Conservation (phyloP, 176 grass and related monocot genomes). For the Elaeis guineensis region DNA sequence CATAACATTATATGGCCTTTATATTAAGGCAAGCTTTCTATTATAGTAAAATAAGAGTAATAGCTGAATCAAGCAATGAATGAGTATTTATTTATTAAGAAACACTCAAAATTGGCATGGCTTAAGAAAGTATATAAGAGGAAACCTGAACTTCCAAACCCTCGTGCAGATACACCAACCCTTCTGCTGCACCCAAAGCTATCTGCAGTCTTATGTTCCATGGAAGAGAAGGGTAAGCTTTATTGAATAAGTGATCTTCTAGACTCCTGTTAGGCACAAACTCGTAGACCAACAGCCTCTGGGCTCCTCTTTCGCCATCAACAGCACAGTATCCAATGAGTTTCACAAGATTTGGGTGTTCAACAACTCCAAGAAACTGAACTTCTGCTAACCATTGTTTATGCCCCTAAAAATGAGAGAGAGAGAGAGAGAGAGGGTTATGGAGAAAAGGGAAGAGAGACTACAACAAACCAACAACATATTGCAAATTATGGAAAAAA, state of each 20-base stretch:
- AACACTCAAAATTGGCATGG: too few relatives aligned
- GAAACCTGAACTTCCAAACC: constrained; percentile 53
- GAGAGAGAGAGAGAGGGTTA: constrained; percentile 1
- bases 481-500: too few relatives aligned
- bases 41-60: too few relatives aligned
- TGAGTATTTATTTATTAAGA: too few relatives aligned
- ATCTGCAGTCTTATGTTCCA: constrained; percentile 58
- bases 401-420: constrained; percentile 33
- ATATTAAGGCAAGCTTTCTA: too few relatives aligned
- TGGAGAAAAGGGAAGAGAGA: background rate
- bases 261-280: constrained; percentile 66
- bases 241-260: constrained; percentile 65
- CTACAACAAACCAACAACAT: background rate
- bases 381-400: constrained; percentile 72
- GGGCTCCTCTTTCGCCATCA: constrained; percentile 33
- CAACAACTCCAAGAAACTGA: constrained; percentile 52
- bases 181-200: constrained; percentile 48
- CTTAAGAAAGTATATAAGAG: background rate
- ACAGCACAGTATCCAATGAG: constrained; percentile 47
- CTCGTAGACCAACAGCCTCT: constrained; percentile 69
- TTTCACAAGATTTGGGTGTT: constrained; percentile 56
- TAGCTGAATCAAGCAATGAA: too few relatives aligned
- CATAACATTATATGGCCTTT: too few relatives aligned
- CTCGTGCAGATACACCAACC: constrained; percentile 51
- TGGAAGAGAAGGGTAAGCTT: constrained; percentile 33